Evolutionary conservation across 2,329 filamentous ascomycete genomes (phyloP).

Genomic region (Biscogniauxia mediterranea): DNA sequence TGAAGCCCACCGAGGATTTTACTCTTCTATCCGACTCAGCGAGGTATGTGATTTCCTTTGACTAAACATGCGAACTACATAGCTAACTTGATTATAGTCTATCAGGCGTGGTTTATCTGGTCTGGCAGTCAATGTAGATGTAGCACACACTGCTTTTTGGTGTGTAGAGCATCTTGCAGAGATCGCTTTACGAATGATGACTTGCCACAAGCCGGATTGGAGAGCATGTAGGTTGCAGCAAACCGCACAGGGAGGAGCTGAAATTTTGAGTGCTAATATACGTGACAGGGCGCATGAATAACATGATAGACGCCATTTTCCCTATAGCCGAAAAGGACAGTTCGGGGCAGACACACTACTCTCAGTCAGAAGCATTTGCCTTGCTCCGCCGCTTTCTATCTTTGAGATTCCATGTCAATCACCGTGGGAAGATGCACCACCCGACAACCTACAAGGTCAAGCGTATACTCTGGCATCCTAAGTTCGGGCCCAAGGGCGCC

Average conservation of each 20-base stretch:
- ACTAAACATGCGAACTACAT: constrained; percentile 13
- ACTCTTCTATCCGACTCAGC: constrained; percentile 77
- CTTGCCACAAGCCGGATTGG: constrained; percentile 27
- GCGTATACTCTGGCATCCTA: constrained; percentile 46
- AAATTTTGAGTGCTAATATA: constrained; percentile 32
- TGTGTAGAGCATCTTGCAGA: constrained; percentile 39
- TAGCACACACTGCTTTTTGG: constrained; percentile 92
- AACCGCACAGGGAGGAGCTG: neutral
- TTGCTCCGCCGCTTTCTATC: constrained; percentile 53
- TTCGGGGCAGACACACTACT: constrained; percentile 24
- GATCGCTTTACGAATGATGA: constrained; percentile 28
- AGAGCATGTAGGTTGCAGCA: constrained; percentile 26
- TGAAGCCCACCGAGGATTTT: constrained; percentile 84
- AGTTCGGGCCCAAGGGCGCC: constrained; percentile 45
- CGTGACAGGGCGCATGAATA: constrained; percentile 24
- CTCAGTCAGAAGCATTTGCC: constrained; percentile 52
- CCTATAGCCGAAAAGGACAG: constrained; percentile 32
- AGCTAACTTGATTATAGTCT: constrained; percentile 26
- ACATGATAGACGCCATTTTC: constrained; percentile 32
- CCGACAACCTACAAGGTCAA: constrained; percentile 52
- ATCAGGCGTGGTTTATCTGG: constrained; percentile 50
- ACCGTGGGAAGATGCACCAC: constrained; percentile 47
- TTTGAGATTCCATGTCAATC: constrained; percentile 55
- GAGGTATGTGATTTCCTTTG: constrained; percentile 41
- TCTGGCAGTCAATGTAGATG: constrained; percentile 83